These are phyloP conservation scores for Mortierella claussenii DNA, from an alignment of 192 early-diverging fungal genomes.

Conservation along the genomic window DNA sequence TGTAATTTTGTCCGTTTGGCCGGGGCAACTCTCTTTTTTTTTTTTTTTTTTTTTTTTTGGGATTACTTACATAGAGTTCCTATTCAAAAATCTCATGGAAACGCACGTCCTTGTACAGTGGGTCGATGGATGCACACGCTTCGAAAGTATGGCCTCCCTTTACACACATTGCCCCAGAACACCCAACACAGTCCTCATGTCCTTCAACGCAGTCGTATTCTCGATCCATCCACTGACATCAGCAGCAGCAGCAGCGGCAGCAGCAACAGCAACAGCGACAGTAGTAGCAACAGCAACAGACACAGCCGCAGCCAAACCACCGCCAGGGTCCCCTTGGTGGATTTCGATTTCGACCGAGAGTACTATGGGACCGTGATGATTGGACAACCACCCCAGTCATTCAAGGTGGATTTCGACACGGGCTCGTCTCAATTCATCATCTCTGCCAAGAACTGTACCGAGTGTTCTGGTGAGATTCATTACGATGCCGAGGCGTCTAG, in stretches of 20 bases:
- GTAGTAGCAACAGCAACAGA: too few relatives aligned
- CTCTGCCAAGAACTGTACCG: constrained; percentile 21
- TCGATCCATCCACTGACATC: not conserved
- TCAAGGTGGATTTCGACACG: constrained; percentile 68
- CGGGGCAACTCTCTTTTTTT: too few relatives aligned
- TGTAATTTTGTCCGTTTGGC: too few relatives aligned
- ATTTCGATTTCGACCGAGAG: not conserved
- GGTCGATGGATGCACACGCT: not conserved
- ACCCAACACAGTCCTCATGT: too few relatives aligned
- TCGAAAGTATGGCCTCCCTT: not conserved
- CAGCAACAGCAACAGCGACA: too few relatives aligned
- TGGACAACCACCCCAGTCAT: constrained; percentile 2
- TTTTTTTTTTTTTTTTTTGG: not conserved
- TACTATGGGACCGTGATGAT: not conserved
- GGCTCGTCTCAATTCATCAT: constrained; percentile 68
- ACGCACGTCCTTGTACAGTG: not conserved
- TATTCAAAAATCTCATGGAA: not conserved
- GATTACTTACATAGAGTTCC: not conserved
- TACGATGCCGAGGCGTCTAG: constrained; percentile 37
- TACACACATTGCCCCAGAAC: too few relatives aligned
- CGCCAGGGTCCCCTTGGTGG: constrained; percentile 5
- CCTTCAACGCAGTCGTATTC: not conserved
- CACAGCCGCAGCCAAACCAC: too few relatives aligned
- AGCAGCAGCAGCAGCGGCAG: too few relatives aligned
- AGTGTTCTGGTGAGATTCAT: constrained; percentile 41